phyloP scores from a whole-genome alignment of 179 eudicot genomes.

The Vitellaria paradoxa region DNA sequence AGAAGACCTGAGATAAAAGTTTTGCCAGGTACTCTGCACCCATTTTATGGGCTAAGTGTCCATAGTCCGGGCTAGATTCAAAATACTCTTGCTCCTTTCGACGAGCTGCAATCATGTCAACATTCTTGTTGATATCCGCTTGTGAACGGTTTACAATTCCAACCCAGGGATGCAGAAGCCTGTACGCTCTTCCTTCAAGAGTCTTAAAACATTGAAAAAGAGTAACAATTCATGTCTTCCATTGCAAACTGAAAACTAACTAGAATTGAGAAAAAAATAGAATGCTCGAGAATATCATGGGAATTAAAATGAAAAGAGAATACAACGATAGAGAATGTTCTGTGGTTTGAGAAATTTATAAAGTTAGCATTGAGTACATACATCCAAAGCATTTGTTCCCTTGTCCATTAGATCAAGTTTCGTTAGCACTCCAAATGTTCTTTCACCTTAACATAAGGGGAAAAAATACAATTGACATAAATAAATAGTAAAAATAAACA shows the following conservation, averaged over 20 bases:
- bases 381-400: conserved; percentile 95
- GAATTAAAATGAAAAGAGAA: conserved; percentile 2
- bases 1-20: conserved; percentile 71
- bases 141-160: conserved; percentile 99
- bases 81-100: conserved; percentile 88
- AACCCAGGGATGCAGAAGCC: conserved; percentile 98
- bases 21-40: conserved; percentile 96
- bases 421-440: conserved; percentile 97
- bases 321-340: background rate
- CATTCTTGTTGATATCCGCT: conserved; percentile 97
- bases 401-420: conserved; percentile 98
- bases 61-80: conserved; percentile 93
- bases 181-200: conserved; percentile 95
- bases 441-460: conserved; percentile 55
- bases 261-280: background rate
- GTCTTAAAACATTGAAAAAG: conserved; percentile 43
- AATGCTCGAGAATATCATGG: background rate
- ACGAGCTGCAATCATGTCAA: conserved; percentile 87
- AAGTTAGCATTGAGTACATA: conserved; percentile 32
- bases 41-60: conserved; percentile 94
- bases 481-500: conserved; percentile 2
- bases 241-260: background rate
- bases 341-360: background rate
- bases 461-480: background rate
- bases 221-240: background rate